Evolutionary conservation across 306 rosid genomes (phyloP).

Genomic region (Heteromeles arbutifolia): DNA sequence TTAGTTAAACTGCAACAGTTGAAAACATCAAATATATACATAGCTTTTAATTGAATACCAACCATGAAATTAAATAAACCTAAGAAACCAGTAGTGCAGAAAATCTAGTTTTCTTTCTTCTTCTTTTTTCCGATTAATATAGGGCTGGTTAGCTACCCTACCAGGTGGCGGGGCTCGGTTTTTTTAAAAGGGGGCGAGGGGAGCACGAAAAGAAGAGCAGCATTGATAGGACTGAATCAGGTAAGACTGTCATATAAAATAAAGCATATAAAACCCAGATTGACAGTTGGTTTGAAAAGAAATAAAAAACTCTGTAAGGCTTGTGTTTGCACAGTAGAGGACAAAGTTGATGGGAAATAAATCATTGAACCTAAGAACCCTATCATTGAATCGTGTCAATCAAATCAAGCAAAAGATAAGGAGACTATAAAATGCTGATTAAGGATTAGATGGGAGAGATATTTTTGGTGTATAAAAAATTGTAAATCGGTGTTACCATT

Average conservation of each 20-base stretch:
- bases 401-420: constrained; percentile 20
- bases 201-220: neutral
- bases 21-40: neutral
- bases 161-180: neutral
- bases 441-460: constrained; percentile 20
- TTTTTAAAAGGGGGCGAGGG: neutral
- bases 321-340: constrained; percentile 25
- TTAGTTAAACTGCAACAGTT: neutral
- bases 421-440: neutral
- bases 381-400: constrained; percentile 18
- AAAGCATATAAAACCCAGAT: constrained; percentile 51
- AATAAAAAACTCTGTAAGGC: neutral
- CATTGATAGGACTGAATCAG: constrained; percentile 41
- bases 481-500: neutral
- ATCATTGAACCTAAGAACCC: constrained; percentile 31
- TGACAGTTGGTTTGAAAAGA: constrained; percentile 24
- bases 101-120: too few relatives aligned
- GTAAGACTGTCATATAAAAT: constrained; percentile 19
- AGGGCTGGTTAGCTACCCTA: neutral
- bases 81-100: neutral
- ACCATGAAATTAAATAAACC: neutral
- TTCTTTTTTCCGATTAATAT: too few relatives aligned
- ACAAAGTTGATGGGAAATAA: constrained; percentile 39
- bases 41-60: too few relatives aligned
- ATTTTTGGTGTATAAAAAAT: neutral